Conservation (phyloP, 2,329 filamentous ascomycete genomes). For the Cercospora brassicicola region DNA sequence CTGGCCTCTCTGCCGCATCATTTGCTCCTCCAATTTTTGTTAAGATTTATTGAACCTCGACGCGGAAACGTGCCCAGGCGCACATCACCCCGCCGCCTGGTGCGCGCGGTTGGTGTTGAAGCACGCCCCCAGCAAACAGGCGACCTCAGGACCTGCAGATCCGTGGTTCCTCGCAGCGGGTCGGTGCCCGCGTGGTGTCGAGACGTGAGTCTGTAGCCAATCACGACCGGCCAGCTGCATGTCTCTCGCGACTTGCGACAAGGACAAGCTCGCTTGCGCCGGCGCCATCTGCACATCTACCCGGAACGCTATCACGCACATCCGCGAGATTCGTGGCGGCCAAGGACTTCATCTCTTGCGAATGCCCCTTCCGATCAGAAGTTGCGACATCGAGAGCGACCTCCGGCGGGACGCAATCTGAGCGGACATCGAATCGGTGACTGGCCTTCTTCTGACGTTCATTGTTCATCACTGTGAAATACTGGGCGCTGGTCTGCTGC, state of each 20-base stretch:
- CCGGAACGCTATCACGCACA: constrained; percentile 1
- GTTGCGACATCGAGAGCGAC: neutral
- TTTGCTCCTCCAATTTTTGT: neutral
- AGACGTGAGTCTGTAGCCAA: neutral
- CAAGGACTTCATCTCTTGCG: constrained; percentile 2
- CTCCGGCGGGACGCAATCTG: neutral
- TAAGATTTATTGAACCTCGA: neutral
- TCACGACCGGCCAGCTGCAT: neutral
- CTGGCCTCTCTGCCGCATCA: neutral
- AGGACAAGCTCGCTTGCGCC: neutral
- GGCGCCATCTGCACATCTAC: constrained; percentile 4
- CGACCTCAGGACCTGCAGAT: neutral
- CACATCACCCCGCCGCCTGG: neutral
- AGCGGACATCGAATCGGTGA: neutral
- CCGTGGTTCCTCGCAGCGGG: neutral
- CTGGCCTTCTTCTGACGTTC: neutral
- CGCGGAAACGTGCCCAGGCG: neutral
- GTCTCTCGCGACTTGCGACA: constrained; percentile 5
- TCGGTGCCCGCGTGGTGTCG: constrained; percentile 5
- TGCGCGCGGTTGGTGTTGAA: neutral
- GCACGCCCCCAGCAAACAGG: neutral
- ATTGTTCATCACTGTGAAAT: neutral
- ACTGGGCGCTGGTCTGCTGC: neutral
- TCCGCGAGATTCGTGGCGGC: constrained; percentile 5
- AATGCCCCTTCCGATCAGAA: neutral